Conservation (phyloP, 1,284 basidiomycete species). For the Chalciporus sp. region DNA sequence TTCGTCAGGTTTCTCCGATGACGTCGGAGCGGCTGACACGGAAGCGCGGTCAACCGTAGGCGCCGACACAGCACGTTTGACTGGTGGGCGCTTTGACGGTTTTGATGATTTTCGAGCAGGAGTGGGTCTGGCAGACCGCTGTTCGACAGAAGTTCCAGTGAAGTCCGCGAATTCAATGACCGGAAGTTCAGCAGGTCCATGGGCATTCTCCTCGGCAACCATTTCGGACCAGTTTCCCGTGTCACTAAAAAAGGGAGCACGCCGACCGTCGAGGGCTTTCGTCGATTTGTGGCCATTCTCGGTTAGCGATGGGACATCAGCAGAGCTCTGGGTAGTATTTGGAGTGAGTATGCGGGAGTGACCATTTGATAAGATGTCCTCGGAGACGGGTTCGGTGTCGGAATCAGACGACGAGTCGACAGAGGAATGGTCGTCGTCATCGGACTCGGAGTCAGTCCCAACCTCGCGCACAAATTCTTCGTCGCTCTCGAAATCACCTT, state of each 20-base stretch:
- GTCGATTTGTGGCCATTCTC: conserved; percentile 24
- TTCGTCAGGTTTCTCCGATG: conserved; percentile 29
- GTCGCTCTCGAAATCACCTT: conserved; percentile 61
- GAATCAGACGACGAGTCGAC: conserved; percentile 64
- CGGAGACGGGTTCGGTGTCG: conserved; percentile 64
- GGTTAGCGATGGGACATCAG: conserved; percentile 34
- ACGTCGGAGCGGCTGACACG: conserved; percentile 25
- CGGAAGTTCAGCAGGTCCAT: conserved; percentile 65
- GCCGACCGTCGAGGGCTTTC: conserved; percentile 31
- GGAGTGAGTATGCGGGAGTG: conserved; percentile 60
- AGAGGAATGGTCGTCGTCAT: conserved; percentile 57
- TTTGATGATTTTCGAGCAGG: conserved; percentile 43
- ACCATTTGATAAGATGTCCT: conserved; percentile 53
- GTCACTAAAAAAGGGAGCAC: conserved; percentile 54
- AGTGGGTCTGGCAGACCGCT: conserved; percentile 26
- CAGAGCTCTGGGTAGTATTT: conserved; percentile 63
- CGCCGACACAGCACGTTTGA: conserved; percentile 34
- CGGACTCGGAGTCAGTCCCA: conserved; percentile 65
- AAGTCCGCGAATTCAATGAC: conserved; percentile 81
- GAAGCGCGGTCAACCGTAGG: conserved; percentile 27
- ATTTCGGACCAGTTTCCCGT: conserved; percentile 76
- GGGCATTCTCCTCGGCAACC: conserved; percentile 69
- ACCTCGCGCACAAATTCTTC: conserved; percentile 73
- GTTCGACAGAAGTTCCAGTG: conserved; percentile 40
- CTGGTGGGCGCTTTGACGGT: conserved; percentile 32